A percentile compares a stretch with the other conserved stretches of the same genome.
Conservation (phyloP, 176 grass and related monocot species). For the Carex cristatella region DNA sequence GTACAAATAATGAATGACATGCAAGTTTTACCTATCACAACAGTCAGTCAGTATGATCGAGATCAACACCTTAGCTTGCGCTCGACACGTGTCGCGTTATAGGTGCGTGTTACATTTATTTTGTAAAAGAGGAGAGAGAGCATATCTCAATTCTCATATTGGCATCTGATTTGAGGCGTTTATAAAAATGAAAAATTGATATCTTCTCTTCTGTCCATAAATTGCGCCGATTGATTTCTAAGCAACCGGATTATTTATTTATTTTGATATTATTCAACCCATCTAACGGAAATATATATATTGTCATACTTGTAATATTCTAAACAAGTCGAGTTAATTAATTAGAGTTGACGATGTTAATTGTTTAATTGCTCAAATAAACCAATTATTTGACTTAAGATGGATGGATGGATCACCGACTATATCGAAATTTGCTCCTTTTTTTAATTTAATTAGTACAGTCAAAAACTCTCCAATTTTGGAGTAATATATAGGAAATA, state of each 20-base stretch:
- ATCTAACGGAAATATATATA: not conserved
- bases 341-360: not conserved
- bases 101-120: too few relatives aligned
- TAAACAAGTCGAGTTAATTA: not conserved
- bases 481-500: not conserved
- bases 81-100: too few relatives aligned
- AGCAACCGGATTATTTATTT: not conserved
- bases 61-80: too few relatives aligned
- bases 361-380: not conserved
- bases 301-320: too few relatives aligned
- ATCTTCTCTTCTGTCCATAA: not conserved
- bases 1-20: too few relatives aligned
- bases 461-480: not conserved
- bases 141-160: too few relatives aligned
- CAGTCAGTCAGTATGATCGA: too few relatives aligned
- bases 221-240: not conserved
- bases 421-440: not conserved
- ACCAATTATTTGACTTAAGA: not conserved
- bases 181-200: not conserved
- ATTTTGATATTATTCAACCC: not conserved
- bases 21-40: too few relatives aligned
- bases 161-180: not conserved
- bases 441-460: not conserved
- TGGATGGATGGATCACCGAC: constrained; percentile 8
- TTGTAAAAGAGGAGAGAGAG: not conserved